These are phyloP conservation scores for Pochonia chlamydosporia DNA, from an alignment of 2,329 filamentous ascomycete species.

Conservation along the genomic window DNA sequence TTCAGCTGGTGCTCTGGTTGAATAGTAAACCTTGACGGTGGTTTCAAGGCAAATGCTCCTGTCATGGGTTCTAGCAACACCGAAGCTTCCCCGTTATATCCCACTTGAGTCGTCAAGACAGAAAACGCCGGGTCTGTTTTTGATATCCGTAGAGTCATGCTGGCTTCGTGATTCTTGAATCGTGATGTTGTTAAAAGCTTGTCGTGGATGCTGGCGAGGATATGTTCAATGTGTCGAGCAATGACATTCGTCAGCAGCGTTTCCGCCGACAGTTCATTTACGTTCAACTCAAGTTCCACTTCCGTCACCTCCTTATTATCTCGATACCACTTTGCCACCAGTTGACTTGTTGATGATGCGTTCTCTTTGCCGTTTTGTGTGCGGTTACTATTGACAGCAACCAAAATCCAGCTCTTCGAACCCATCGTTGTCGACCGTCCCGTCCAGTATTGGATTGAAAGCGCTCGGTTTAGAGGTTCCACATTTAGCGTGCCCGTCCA, in stretches of 20 bases:
- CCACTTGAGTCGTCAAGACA: slow-evolving; percentile 62
- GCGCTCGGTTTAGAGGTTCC: slow-evolving; percentile 71
- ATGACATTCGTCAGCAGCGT: slow-evolving; percentile 67
- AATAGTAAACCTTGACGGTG: slow-evolving; percentile 50
- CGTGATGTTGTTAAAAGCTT: slow-evolving; percentile 55
- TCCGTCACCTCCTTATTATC: slow-evolving; percentile 70
- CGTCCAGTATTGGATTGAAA: slow-evolving; percentile 90
- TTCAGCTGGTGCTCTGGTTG: slow-evolving; percentile 63
- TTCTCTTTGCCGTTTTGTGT: slow-evolving; percentile 34
- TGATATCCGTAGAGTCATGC: slow-evolving; percentile 52
- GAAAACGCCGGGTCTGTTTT: slow-evolving; percentile 60
- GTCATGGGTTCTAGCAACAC: slow-evolving; percentile 72
- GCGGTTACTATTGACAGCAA: slow-evolving; percentile 69
- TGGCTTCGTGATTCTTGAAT: slow-evolving; percentile 54
- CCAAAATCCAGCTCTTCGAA: slow-evolving; percentile 83
- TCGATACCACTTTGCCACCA: slow-evolving; percentile 76
- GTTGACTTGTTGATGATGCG: slow-evolving; percentile 41
- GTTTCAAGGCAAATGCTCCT: slow-evolving; percentile 67
- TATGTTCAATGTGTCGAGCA: slow-evolving; percentile 65
- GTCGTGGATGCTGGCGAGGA: slow-evolving; percentile 61
- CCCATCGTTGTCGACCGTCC: slow-evolving; percentile 45
- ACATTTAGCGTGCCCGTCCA: slow-evolving; percentile 78
- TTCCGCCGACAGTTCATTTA: slow-evolving; percentile 65
- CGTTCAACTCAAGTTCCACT: slow-evolving; percentile 61
- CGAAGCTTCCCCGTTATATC: slow-evolving; percentile 51